Base-by-base conservation (phyloP, 345 rosid genomes). In the Stellera chamaejasme region DNA sequence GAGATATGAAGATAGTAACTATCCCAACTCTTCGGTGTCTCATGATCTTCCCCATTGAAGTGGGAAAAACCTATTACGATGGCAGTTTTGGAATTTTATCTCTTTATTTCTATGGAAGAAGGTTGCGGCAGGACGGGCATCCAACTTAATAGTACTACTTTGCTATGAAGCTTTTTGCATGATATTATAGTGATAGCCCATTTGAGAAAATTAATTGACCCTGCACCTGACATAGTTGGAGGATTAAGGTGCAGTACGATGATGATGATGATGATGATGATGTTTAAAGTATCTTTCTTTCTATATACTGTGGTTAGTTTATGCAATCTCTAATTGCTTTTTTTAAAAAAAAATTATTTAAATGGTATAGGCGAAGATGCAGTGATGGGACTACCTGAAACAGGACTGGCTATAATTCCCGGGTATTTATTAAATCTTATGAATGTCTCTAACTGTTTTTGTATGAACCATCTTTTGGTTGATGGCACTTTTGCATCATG, bases 401-500 rank as follows among this genome's bases (percentile, higher is more conserved):
- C 97, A 51, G 99, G 94, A 71, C 95, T 92, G 13, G 99, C 96
- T 63, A 82, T 88, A 69, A 86, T 86, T 65, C 99, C 99, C 12
- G 97, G 95, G 96, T 92, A 72, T 50, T 60, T 52, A 1, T 43
- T 27, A 45, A 45, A n/a, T 23, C 41, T 39, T 55, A 43, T 51
- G 50, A 13, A 10, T 45, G 25, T 2, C 36, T 48, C 32, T 14
- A 50, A 25, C 43, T 23, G 26, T n/a, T 48, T 43, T 27, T 55
- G 60, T 36, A n/a, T 39, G 42, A 55, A 50, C 54, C 47, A 39
- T 47, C 46, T 2, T n/a, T 12, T 3, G 43, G 5, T 56, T 43
- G 46, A 27, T 13, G 45, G 44, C 61, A 65, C 50, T 50, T 46
- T 36, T 15, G 58, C 50, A 45, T 39, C 50, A 50, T 36, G 58